phyloP scores from a whole-genome alignment of 2,329 filamentous ascomycete genomes.

The Teratosphaeria nubilosa region DNA sequence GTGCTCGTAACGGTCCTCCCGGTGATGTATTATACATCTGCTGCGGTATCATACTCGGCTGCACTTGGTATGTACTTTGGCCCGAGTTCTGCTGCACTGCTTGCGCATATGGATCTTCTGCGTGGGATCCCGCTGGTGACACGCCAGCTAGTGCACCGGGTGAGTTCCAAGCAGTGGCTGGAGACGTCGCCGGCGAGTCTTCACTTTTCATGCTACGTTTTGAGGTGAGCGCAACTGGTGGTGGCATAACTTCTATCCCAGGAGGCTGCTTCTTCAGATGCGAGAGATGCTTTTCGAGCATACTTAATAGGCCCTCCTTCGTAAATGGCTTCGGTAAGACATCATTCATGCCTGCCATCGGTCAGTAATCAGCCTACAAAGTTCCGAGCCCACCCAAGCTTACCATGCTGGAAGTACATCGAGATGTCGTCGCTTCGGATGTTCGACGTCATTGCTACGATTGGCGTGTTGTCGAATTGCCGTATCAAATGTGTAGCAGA shows the following conservation, averaged over 20 bases:
- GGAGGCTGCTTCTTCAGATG: conserved; percentile 57
- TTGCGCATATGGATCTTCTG: conserved; percentile 38
- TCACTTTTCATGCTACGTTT: conserved; percentile 50
- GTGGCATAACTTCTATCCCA: conserved; percentile 35
- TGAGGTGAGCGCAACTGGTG: conserved; percentile 42
- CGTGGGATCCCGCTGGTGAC: conserved; percentile 41
- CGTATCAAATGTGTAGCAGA: conserved; percentile 89
- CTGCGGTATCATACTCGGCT: conserved; percentile 9
- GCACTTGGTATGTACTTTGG: conserved; percentile 26
- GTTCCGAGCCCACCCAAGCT: conserved; percentile 25
- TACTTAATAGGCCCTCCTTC: conserved; percentile 63
- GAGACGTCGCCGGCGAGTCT: conserved; percentile 52
- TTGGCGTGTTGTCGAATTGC: conserved; percentile 74
- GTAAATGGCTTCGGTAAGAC: conserved; percentile 96
- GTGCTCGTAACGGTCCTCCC: conserved; percentile 29
- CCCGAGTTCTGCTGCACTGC: conserved; percentile 32
- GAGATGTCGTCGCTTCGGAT: conserved; percentile 94
- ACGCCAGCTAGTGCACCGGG: conserved; percentile 49
- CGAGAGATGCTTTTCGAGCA: conserved; percentile 81
- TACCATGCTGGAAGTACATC: conserved; percentile 94
- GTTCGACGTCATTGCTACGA: conserved; percentile 98
- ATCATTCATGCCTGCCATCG: conserved; percentile 76
- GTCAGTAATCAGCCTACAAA: neutral
- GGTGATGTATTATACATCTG: conserved; percentile 29
- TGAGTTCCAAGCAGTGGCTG: conserved; percentile 54